These are phyloP conservation scores for Chrysoporthe puriensis DNA, from an alignment of 2,329 filamentous ascomycete species.

Conservation along the genomic window DNA sequence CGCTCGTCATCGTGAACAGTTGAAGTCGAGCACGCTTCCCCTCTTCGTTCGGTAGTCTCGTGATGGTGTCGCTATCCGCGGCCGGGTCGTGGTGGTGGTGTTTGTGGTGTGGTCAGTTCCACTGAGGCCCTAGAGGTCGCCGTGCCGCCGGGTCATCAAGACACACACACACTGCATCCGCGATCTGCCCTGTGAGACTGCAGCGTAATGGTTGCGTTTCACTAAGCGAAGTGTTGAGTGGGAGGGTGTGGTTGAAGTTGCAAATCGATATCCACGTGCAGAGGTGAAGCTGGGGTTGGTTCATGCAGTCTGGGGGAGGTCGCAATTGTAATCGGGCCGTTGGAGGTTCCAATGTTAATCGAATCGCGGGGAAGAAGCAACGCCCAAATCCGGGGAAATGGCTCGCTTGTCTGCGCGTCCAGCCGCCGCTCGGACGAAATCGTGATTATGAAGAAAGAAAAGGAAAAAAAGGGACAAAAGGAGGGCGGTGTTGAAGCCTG, in stretches of 20 bases:
- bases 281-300: conserved; percentile 22
- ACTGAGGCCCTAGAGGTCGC: not conserved
- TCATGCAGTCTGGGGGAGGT: conserved; percentile 21
- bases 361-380: conserved; percentile 28
- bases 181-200: not conserved
- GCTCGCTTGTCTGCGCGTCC: conserved; percentile 11
- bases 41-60: not conserved
- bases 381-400: conserved; percentile 27
- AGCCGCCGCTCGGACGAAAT: conserved; percentile 17
- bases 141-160: not conserved
- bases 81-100: not conserved
- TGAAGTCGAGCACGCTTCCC: not conserved
- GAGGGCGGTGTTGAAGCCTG: not conserved
- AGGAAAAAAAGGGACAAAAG: conserved; percentile 3
- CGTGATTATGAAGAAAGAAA: conserved; percentile 7
- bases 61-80: not conserved
- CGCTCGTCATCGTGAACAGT: conserved; percentile 48
- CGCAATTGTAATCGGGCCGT: conserved; percentile 28
- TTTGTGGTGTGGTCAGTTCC: not conserved
- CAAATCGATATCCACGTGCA: conserved; percentile 10
- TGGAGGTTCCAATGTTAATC: conserved; percentile 17
- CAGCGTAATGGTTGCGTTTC: not conserved
- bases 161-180: not conserved
- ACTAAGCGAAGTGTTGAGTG: not conserved
- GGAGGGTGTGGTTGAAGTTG: not conserved